These are phyloP conservation scores for Kappamyces sp. DNA, from an alignment of 192 early-diverging fungal species.

Conservation along the genomic window DNA sequence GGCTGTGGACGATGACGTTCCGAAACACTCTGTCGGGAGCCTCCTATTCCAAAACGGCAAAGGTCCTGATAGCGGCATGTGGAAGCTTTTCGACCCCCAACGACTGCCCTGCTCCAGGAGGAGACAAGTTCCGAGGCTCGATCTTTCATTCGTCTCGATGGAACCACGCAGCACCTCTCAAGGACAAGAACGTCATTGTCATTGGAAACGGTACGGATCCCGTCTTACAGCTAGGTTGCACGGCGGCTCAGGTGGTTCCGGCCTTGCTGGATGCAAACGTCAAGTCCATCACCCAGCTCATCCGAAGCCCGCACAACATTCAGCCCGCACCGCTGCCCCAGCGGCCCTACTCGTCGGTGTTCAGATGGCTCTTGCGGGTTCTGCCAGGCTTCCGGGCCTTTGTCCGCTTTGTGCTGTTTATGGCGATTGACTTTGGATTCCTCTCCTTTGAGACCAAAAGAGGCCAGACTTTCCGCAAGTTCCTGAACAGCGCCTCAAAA, in stretches of 20 bases:
- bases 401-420: neutral
- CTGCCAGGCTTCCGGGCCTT: neutral
- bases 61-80: no score
- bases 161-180: slow-evolving; percentile 38
- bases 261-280: neutral
- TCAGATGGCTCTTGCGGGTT: no score
- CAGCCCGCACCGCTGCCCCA: no score
- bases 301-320: neutral
- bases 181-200: slow-evolving; percentile 30
- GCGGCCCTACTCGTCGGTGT: no score
- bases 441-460: neutral
- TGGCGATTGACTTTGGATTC: neutral
- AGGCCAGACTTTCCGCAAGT: neutral
- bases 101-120: slow-evolving; percentile 28
- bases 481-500: neutral
- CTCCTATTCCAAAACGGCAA: no score
- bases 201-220: slow-evolving; percentile 28
- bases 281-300: neutral
- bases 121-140: slow-evolving; percentile 41
- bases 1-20: neutral
- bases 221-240: no score
- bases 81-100: slow-evolving; percentile 43
- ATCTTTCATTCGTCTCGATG: slow-evolving; percentile 47
- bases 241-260: neutral
- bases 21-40: no score